phyloP scores from a whole-genome alignment of 257 asterid genomes.

The Paulownia fortunei region DNA sequence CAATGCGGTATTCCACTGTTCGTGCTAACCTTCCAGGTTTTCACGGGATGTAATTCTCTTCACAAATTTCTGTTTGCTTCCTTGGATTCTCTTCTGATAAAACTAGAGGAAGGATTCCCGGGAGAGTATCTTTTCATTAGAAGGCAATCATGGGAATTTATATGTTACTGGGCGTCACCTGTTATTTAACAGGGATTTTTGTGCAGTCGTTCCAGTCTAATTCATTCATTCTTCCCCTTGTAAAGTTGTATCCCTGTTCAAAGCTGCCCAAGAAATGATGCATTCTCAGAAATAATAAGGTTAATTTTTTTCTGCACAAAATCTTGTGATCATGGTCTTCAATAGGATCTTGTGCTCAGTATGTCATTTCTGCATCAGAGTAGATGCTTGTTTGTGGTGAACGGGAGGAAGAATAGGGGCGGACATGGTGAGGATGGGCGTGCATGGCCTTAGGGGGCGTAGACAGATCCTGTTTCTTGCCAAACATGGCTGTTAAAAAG shows the following conservation, averaged over 20 bases:
- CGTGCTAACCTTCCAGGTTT: slow-evolving; percentile 51
- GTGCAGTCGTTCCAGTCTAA: slow-evolving; percentile 9
- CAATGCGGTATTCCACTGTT: slow-evolving; percentile 68
- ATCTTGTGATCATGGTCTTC: too few relatives aligned
- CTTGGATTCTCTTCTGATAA: slow-evolving; percentile 24
- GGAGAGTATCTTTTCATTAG: background rate
- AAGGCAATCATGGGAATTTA: slow-evolving; percentile 24
- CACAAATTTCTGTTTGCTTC: slow-evolving; percentile 7
- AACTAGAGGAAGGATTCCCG: slow-evolving; percentile 8
- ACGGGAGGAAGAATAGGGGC: too few relatives aligned
- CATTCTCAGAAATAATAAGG: background rate
- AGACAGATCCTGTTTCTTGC: too few relatives aligned
- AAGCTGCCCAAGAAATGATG: background rate
- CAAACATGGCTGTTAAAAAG: too few relatives aligned
- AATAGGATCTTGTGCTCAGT: too few relatives aligned
- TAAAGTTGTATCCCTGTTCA: slow-evolving; percentile 20
- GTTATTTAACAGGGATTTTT: slow-evolving; percentile 28
- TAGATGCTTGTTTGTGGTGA: too few relatives aligned
- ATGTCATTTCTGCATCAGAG: too few relatives aligned
- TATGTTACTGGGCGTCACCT: slow-evolving; percentile 2
- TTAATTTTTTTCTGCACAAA: too few relatives aligned
- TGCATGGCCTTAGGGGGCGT: too few relatives aligned
- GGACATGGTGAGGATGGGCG: too few relatives aligned
- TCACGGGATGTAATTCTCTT: background rate
- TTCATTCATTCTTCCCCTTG: slow-evolving; percentile 40